Percentiles rank a stretch among this genome's conserved stretches.
These are phyloP conservation scores for Apiospora rasikravindrae DNA, from an alignment of 2,329 filamentous ascomycete species.

Conservation along the genomic window DNA sequence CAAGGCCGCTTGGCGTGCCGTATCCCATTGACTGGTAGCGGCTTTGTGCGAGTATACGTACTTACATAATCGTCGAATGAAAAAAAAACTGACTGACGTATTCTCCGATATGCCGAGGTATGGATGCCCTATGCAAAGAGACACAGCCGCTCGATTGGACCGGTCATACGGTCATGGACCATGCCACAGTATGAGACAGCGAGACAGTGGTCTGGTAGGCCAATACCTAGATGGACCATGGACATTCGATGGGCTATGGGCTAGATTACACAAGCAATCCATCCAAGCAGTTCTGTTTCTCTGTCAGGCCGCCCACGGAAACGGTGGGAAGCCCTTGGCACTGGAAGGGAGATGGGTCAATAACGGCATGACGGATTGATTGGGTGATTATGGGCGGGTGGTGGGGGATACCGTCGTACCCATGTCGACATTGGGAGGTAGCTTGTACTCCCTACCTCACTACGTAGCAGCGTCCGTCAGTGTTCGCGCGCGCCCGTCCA, in stretches of 20 bases:
- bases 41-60: background rate
- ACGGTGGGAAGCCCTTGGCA: background rate
- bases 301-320: background rate
- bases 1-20: background rate
- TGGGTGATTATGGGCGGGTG: background rate
- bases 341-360: background rate
- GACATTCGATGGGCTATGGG: background rate
- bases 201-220: background rate
- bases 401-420: background rate
- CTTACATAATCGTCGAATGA: slow-evolving; percentile 1
- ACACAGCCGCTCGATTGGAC: background rate
- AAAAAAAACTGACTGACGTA: background rate
- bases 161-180: background rate
- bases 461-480: background rate
- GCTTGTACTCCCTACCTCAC: background rate
- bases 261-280: slow-evolving; percentile 3
- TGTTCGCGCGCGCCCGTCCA: background rate
- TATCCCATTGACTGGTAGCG: background rate
- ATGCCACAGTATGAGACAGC: background rate
- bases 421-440: background rate
- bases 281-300: background rate
- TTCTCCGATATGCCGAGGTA: background rate
- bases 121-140: background rate
- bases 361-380: slow-evolving; percentile 11
- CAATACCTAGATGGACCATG: background rate